A percentile compares a stretch with the other conserved stretches of the same genome.
These are phyloP conservation scores for Myrica gale DNA, from an alignment of 306 rosid species.

Conservation along the genomic window DNA sequence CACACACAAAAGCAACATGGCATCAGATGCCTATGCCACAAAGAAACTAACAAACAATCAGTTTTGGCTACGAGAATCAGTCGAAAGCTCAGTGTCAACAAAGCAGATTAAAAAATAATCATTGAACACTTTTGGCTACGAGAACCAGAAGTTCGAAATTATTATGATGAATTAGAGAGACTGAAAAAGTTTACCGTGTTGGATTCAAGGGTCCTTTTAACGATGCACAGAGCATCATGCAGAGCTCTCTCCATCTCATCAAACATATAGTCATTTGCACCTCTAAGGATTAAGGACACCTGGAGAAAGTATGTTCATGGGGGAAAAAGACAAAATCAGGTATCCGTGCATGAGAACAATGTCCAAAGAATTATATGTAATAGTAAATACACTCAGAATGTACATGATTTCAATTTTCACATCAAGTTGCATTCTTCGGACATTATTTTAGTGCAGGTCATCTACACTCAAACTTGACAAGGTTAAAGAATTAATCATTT, in stretches of 20 bases:
- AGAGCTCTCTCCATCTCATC: conserved; percentile 98
- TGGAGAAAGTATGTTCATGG: conserved; percentile 25
- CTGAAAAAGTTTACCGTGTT: conserved; percentile 54
- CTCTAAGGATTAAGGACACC: conserved; percentile 88
- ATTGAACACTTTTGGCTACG: not conserved
- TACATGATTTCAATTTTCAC: not conserved
- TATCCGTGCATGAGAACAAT: conserved; percentile 16
- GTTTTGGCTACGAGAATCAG: not conserved
- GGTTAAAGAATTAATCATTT: not conserved
- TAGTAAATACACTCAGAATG: not conserved
- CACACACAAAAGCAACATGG: not conserved
- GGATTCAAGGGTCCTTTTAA: conserved; percentile 95
- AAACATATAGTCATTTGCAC: conserved; percentile 98
- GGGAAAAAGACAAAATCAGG: not conserved
- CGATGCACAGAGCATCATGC: conserved; percentile 87
- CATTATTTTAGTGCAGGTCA: not conserved
- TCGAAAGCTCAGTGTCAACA: not conserved
- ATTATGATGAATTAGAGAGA: not conserved
- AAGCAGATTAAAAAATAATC: not conserved
- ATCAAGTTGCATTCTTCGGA: not conserved
- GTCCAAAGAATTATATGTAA: not conserved
- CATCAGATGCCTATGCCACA: not conserved
- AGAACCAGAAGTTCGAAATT: not conserved
- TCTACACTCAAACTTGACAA: not conserved
- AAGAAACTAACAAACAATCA: not conserved